Base-by-base conservation (phyloP, 352 stramenopile species). In the Thalassiosira livingstoniorum region DNA sequence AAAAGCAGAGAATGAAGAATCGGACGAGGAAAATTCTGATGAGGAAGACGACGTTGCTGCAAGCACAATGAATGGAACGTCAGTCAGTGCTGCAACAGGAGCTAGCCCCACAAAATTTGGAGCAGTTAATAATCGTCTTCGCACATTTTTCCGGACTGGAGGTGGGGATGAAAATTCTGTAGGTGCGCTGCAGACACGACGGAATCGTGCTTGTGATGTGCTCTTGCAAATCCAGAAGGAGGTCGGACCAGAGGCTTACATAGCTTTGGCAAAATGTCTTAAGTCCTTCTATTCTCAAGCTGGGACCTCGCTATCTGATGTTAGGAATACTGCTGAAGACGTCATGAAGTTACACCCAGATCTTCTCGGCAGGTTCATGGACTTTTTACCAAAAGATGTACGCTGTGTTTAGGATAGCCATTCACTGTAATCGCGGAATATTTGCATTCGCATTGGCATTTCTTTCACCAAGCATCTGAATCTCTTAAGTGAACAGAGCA, bases 371-470 rank as follows among this genome's bases (percentile, higher is more conserved):
- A 32, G 71, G 7, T 88, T 92, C 45, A 32, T 90, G 21, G 70
- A 84, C 2, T 92, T 92, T 53, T 76, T 94, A 15, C 89, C 89
- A 34, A 69, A 84, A 61, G 67, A 87, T 63, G 57, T 87, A 35
- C 47, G 63, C 54, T 43, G 51, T 39, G 27, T 58, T 58, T n/a
- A n/a, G n/a, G n/a, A n/a, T n/a, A n/a, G n/a, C n/a, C n/a, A n/a
- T n/a, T n/a, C n/a, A n/a, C n/a, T n/a, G n/a, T n/a, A n/a, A n/a
- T n/a, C n/a, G n/a, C n/a, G n/a, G n/a, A n/a, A n/a, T n/a, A n/a
- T n/a, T n/a, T n/a, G n/a, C n/a, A n/a, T n/a, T n/a, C n/a, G n/a
- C n/a, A n/a, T n/a, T n/a, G n/a, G n/a, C n/a, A n/a, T n/a, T n/a
- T n/a, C n/a, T n/a, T n/a, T n/a, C n/a, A n/a, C n/a, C n/a, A n/a